Evolutionary conservation across 768 basidiomycete species (phyloP), one percentile per base, ranked within the genome.

Genomic region (Pholiota conissans): DNA sequence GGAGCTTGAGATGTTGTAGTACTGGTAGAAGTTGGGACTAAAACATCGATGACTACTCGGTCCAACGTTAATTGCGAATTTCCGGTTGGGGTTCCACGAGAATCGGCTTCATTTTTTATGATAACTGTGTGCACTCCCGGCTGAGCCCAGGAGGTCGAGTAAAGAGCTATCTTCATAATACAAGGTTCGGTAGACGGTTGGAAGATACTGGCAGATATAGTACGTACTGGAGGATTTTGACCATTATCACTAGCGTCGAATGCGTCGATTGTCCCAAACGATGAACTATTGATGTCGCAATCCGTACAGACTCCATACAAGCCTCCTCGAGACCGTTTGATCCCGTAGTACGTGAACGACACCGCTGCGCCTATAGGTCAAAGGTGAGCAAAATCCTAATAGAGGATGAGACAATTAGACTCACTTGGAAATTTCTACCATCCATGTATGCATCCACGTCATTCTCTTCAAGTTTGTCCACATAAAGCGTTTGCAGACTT

Each of bases 361-460:
- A 34, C 22, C n/a, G 49, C 49, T 32, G 49, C 26, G 16, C 10
- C 30, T 35, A 7, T 18, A 13, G n/a, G n/a, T n/a, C n/a, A n/a
- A n/a, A n/a, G n/a, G n/a, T n/a, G n/a, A n/a, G n/a, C n/a, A n/a
- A n/a, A 24, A 20, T 16, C 10, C 22, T 26, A 35, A 22, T 32
- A 22, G n/a, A n/a, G 7, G 10, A 24, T 10, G n/a, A 18, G 20
- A 34, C 10, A 2, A 5, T 29, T 9, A 50, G n/a, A n/a, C 35
- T 34, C n/a, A 52, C 50, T 39, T 13, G 53, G 53, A 26, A 54
- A 54, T 13, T 24, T 53, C 52, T 53, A n/a, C 22, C 20, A 13
- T n/a, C 18, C 22, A 40, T 28, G 10, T 3, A n/a, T n/a, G n/a
- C n/a, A n/a, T n/a, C n/a, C n/a, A n/a, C n/a, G n/a, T n/a, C n/a